These are phyloP conservation scores for Lentinula raphanica DNA, from an alignment of 768 basidiomycete species.

Conservation along the genomic window DNA sequence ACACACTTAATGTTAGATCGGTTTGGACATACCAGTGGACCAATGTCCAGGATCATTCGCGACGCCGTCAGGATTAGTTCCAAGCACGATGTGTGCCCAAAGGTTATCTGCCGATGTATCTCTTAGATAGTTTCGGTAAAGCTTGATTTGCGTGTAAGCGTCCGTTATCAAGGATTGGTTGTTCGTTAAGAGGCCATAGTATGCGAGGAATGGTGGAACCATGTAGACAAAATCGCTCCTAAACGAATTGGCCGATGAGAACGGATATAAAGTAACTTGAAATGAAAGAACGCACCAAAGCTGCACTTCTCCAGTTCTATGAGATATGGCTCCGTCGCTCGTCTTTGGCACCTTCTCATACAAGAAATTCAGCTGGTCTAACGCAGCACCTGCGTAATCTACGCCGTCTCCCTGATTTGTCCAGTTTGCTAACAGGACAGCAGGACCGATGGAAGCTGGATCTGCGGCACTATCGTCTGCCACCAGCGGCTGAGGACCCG, in stretches of 20 bases:
- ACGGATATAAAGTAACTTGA: background rate
- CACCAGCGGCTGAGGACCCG: conserved; percentile 51
- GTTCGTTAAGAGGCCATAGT: conserved; percentile 48
- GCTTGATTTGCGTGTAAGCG: conserved; percentile 64
- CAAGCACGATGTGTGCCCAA: conserved; percentile 75
- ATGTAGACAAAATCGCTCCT: conserved; percentile 83
- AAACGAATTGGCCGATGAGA: background rate
- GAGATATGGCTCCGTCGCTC: conserved; percentile 75
- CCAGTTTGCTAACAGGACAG: conserved; percentile 56
- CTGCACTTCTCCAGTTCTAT: conserved; percentile 63
- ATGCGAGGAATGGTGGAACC: conserved; percentile 60
- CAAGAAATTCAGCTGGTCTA: conserved; percentile 61
- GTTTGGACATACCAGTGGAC: conserved; percentile 57
- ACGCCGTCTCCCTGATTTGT: conserved; percentile 34
- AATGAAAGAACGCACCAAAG: conserved; percentile 49
- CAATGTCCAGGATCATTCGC: conserved; percentile 66
- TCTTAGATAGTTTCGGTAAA: conserved; percentile 65
- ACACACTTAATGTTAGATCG: background rate
- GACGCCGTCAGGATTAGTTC: conserved; percentile 21
- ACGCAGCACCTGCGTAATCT: conserved; percentile 60
- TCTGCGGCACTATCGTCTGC: conserved; percentile 62
- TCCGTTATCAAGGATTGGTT: conserved; percentile 57
- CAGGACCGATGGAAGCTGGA: conserved; percentile 70
- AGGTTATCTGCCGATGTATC: conserved; percentile 47
- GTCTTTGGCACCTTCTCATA: conserved; percentile 55